These are phyloP conservation scores for Bryoerythrophyllum caledonicum DNA, from an alignment of 225 moss, liverwort and hornwort genomes.

Conservation along the genomic window DNA sequence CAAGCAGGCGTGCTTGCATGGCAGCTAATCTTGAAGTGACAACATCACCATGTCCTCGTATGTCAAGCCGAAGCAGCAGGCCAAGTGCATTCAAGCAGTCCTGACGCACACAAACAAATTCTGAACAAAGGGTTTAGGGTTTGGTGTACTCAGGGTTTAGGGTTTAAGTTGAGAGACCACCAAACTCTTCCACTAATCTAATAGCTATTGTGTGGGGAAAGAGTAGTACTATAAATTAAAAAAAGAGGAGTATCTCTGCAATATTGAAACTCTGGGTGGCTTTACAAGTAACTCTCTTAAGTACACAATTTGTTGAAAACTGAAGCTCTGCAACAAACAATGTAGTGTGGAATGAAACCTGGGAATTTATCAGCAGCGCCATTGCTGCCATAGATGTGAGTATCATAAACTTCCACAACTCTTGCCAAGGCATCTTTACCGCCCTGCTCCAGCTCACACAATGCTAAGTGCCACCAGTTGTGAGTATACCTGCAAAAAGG, in stretches of 20 bases:
- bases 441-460: constrained; percentile 69
- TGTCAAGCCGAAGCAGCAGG: constrained; percentile 70
- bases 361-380: constrained; percentile 37
- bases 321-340: too few relatives aligned
- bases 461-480: constrained; percentile 84
- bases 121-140: too few relatives aligned
- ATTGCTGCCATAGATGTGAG: constrained; percentile 52
- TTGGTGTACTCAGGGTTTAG: too few relatives aligned
- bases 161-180: too few relatives aligned
- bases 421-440: constrained; percentile 42
- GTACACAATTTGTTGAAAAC: too few relatives aligned
- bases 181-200: too few relatives aligned
- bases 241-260: too few relatives aligned
- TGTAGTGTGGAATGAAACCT: constrained; percentile 41
- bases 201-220: too few relatives aligned
- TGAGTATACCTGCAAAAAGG: constrained; percentile 57
- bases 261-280: too few relatives aligned
- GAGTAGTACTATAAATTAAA: too few relatives aligned
- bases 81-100: constrained; percentile 71
- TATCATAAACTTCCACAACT: constrained; percentile 60
- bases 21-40: constrained; percentile 51
- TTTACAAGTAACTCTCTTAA: too few relatives aligned
- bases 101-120: constrained; percentile 33
- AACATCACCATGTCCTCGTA: constrained; percentile 44
- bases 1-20: constrained; percentile 42